Percentiles rank a stretch among this genome's conserved stretches.
Conservation (phyloP, 257 asterid genomes). For the Solanum medicagineum region DNA sequence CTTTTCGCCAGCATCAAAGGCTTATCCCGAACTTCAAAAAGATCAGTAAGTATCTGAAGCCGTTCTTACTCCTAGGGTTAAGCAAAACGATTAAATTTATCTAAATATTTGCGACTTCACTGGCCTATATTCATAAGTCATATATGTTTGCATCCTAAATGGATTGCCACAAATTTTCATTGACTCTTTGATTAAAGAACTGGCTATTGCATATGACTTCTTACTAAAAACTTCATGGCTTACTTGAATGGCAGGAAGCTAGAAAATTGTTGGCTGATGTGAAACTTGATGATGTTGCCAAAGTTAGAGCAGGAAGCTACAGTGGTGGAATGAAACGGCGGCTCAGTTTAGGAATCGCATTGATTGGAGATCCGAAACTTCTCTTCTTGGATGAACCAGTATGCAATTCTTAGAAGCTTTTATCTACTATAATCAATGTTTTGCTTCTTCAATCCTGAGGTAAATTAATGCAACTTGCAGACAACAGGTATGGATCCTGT, state of each 20-base stretch:
- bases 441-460: background rate
- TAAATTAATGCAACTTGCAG: background rate
- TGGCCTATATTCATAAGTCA: background rate
- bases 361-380: constrained; percentile 22
- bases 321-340: constrained; percentile 31
- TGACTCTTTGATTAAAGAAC: background rate
- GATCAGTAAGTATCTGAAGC: constrained; percentile 5
- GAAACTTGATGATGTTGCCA: constrained; percentile 7
- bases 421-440: background rate
- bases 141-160: background rate
- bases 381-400: constrained; percentile 27
- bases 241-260: constrained; percentile 8
- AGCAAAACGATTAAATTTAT: background rate
- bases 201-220: background rate
- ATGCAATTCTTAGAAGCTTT: background rate
- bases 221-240: background rate
- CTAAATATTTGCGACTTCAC: background rate
- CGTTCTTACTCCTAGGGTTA: background rate
- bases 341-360: constrained; percentile 24
- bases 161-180: background rate
- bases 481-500: constrained; percentile 41
- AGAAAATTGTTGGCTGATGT: constrained; percentile 13
- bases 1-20: constrained; percentile 33
- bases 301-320: constrained; percentile 16
- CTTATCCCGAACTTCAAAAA: constrained; percentile 1